phyloP scores from a whole-genome alignment of 1,139 yeast genomes.

The Citeromyces siamensis region DNA sequence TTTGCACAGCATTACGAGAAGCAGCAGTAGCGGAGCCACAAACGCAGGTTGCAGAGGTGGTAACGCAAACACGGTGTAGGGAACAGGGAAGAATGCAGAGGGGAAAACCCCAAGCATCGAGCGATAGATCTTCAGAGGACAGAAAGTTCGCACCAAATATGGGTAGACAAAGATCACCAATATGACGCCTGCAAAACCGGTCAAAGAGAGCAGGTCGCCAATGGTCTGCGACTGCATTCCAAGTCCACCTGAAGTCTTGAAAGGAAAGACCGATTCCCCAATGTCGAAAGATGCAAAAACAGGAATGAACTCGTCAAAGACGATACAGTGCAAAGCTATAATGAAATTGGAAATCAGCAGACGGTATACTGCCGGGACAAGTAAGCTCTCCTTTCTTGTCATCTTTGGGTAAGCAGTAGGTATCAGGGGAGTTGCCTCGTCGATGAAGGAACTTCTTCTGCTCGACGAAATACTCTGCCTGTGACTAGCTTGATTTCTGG shows the following conservation, averaged over 20 bases:
- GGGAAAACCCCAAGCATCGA: conserved; percentile 31
- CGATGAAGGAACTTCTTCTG: background rate
- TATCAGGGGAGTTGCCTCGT: background rate
- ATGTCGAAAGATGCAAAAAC: conserved; percentile 42
- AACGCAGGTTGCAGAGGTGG: conserved; percentile 9
- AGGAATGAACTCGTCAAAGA: conserved; percentile 47
- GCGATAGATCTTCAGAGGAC: conserved; percentile 32
- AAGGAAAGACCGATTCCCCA: conserved; percentile 29
- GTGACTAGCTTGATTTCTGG: conserved; percentile 24
- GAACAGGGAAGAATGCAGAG: conserved; percentile 32
- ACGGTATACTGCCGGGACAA: conserved; percentile 24
- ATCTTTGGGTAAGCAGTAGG: background rate
- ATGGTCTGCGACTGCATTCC: conserved; percentile 33
- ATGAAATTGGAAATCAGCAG: conserved; percentile 30
- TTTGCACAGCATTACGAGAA: conserved; percentile 19
- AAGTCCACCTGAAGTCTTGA: conserved; percentile 34
- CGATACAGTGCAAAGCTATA: conserved; percentile 35
- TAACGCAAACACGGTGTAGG: conserved; percentile 34
- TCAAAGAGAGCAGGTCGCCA: conserved; percentile 39
- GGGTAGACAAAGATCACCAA: conserved; percentile 42
- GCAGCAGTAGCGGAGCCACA: conserved; percentile 7
- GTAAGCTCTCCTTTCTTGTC: conserved; percentile 7
- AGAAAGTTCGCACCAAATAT: conserved; percentile 34
- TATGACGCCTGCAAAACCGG: conserved; percentile 45
- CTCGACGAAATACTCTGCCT: conserved; percentile 12